Conservation (phyloP, 1,284 basidiomycete species). For the Pisolithus thermaeus region DNA sequence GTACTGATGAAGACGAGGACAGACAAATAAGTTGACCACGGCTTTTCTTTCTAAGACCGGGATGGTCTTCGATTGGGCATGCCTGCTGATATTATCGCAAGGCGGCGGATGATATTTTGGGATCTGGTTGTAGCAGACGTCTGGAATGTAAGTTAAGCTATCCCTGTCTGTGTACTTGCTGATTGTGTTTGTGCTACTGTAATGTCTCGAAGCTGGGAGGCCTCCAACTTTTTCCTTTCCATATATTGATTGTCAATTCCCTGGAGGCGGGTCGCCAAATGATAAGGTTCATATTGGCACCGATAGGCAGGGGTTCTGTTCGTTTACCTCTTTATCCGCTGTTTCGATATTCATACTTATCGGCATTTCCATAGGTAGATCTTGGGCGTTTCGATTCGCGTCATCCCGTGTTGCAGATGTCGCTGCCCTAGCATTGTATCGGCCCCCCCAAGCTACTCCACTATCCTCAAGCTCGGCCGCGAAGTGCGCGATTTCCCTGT, state of each 20-base stretch:
- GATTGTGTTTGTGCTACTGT: conserved; percentile 8
- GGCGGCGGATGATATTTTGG: conserved; percentile 55
- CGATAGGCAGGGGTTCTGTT: conserved; percentile 17
- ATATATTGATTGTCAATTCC: conserved; percentile 53
- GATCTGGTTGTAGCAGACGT: conserved; percentile 48
- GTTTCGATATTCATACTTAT: neutral
- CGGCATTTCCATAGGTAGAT: conserved; percentile 37
- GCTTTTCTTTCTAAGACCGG: conserved; percentile 39
- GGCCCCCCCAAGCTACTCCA: conserved; percentile 56
- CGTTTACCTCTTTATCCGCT: conserved; percentile 5
- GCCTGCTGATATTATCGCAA: conserved; percentile 46
- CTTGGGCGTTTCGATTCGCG: conserved; percentile 60
- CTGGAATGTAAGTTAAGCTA: conserved; percentile 34
- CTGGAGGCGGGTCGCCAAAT: conserved; percentile 33
- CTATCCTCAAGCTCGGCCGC: conserved; percentile 67
- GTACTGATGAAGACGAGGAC: conserved; percentile 19
- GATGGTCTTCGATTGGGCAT: conserved; percentile 51
- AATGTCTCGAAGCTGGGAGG: conserved; percentile 58
- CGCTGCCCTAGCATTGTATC: conserved; percentile 54
- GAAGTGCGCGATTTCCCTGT: conserved; percentile 63
- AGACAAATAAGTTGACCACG: conserved; percentile 10
- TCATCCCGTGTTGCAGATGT: conserved; percentile 62
- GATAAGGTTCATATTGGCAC: conserved; percentile 23
- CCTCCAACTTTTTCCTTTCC: conserved; percentile 54
- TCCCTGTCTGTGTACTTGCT: conserved; percentile 1